Base-by-base conservation (phyloP, 2,329 filamentous ascomycete species). In the Xenoacremonium recifei region DNA sequence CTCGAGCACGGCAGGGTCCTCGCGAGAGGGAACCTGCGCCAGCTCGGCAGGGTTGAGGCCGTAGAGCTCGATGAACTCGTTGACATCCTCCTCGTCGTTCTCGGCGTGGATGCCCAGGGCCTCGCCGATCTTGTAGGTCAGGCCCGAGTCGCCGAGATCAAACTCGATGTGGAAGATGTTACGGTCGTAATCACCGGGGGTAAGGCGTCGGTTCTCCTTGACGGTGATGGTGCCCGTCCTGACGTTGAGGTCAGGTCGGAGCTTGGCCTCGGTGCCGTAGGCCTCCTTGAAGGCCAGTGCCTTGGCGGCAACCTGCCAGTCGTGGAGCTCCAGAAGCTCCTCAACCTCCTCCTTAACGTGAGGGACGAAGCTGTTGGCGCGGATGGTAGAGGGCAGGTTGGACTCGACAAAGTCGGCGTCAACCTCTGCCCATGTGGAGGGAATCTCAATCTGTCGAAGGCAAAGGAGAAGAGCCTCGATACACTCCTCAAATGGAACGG, bases 151-250 rank as follows among this genome's bases (percentile, higher is more conserved):
- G 47, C 92, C 92, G 18, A 99, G 81, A 62, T 97, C 93, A 60
- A 99, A 99, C 70, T 99, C 93, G 49, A 99, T 97, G 72, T 99
- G 93, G 85, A 99, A 99, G 68, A 99, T 97, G 77, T 99, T 96
- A 57, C 93, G 89, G 67, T 97, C 91, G 63, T 99, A 99, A 21
- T 84, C 86, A 18, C 69, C 59, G 3, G 93, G 93, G 0, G 93
- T 99, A 41, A 99, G 79, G 50, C 93, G 84, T 48, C 93, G 88
- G 72, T 95, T 96, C 74, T 97, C 93, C 74, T 95, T 89, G 67
- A 99, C 91, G 40, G 83, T 85, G 40, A 96, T 86, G 31, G 89
- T 88, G 58, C 80, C 84, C 2, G 92, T 97, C 79, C 92, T 90
- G 60, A 89, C 82, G 9, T 85, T 72, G 40, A 95, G 74, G 59